Evolutionary conservation across 2,329 filamentous ascomycete species (phyloP).

Genomic region (Dactylellina cionopaga): DNA sequence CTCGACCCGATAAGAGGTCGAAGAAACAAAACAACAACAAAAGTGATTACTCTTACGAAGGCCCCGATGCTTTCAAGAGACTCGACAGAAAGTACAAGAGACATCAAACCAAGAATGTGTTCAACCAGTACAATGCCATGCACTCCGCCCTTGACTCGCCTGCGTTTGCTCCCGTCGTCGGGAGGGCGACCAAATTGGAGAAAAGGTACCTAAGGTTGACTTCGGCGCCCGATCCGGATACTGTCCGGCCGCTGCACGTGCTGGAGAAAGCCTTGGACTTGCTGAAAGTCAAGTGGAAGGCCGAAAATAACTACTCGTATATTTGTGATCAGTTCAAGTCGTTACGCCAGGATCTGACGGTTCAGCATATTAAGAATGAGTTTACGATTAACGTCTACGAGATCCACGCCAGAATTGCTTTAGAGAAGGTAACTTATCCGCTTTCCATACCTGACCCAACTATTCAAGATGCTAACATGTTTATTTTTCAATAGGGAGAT

Average conservation of each 20-base stretch:
- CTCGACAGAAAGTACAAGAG: conserved; percentile 45
- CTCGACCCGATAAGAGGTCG: conserved; percentile 43
- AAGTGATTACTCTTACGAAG: conserved; percentile 57
- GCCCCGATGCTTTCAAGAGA: conserved; percentile 49
- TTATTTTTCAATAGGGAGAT: conserved; percentile 70
- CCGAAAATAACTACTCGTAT: conserved; percentile 93
- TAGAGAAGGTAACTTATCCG: conserved; percentile 74
- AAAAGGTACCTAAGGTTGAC: conserved; percentile 96
- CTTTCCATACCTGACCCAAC: background rate
- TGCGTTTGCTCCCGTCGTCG: conserved; percentile 74
- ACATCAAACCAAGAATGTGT: conserved; percentile 49
- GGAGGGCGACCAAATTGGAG: conserved; percentile 83
- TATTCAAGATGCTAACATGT: conserved; percentile 1
- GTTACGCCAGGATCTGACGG: conserved; percentile 94
- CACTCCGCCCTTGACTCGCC: conserved; percentile 64
- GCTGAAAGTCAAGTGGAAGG: conserved; percentile 92
- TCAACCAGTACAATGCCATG: conserved; percentile 64
- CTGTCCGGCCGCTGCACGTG: conserved; percentile 83
- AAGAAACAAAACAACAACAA: conserved; percentile 54
- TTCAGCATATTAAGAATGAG: conserved; percentile 94
- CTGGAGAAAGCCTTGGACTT: conserved; percentile 85
- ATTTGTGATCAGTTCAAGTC: conserved; percentile 99
- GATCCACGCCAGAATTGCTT: conserved; percentile 93
- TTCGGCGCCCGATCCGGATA: conserved; percentile 84
- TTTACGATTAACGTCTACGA: conserved; percentile 98